Evolutionary conservation across 78 protist species (phyloP).

Genomic region (Dictyostelium firmibasis): DNA sequence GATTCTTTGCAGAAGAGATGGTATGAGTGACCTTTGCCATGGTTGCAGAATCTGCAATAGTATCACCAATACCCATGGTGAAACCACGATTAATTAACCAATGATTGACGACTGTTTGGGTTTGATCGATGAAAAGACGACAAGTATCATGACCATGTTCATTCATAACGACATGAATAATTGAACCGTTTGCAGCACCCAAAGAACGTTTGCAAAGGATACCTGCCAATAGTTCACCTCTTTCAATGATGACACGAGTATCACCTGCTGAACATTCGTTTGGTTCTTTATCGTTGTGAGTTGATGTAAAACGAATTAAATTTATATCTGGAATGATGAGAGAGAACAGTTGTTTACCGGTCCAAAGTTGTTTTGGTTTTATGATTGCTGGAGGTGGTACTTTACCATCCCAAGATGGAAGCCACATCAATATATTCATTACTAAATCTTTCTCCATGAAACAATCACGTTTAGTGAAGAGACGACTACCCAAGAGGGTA

Average conservation of each 20-base stretch:
- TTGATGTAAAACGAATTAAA: conserved; percentile 26
- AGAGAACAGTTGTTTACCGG: conserved; percentile 99
- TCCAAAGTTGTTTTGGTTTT: conserved; percentile 98
- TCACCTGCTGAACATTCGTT: conserved; percentile 79
- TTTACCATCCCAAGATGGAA: conserved; percentile 94
- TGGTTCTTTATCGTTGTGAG: conserved; percentile 71
- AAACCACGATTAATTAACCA: conserved; percentile 96
- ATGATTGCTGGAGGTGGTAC: conserved; percentile 99
- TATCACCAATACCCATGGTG: conserved; percentile 98
- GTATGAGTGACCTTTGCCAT: conserved; percentile 74
- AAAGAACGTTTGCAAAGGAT: conserved; percentile 89
- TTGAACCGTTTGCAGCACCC: conserved; percentile 85
- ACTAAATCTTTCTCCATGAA: conserved; percentile 93
- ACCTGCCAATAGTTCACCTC: conserved; percentile 95
- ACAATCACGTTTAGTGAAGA: conserved; percentile 94
- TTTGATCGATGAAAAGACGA: conserved; percentile 85
- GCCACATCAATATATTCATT: conserved; percentile 96
- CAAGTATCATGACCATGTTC: conserved; percentile 95
- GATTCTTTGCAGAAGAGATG: conserved; percentile 84
- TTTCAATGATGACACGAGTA: conserved; percentile 92
- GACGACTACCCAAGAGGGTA: conserved; percentile 92
- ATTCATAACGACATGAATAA: conserved; percentile 94
- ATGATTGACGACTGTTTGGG: conserved; percentile 93
- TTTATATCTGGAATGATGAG: conserved; percentile 91
- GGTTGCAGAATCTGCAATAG: conserved; percentile 95